Conservation (phyloP, 768 basidiomycete genomes). For the Naganishia kalamii region DNA sequence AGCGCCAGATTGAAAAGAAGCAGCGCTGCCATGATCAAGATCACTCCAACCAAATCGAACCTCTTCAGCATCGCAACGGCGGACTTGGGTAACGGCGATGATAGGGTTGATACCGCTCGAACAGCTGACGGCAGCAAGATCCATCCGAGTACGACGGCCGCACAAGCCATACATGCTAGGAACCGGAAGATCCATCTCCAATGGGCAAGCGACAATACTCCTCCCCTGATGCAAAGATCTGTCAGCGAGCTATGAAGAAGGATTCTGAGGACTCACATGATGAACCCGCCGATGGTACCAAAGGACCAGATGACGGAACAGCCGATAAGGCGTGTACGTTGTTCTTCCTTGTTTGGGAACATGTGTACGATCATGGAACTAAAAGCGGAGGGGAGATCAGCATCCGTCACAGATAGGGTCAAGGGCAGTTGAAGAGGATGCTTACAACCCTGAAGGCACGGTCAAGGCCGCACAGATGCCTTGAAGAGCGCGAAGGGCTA, state of each 20-base stretch:
- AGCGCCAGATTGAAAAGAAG: conserved; percentile 41
- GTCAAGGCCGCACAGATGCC: conserved; percentile 39
- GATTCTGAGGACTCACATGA: conserved; percentile 20
- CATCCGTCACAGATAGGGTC: background rate
- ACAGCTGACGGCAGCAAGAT: conserved; percentile 33
- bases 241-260: conserved; percentile 29
- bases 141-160: conserved; percentile 35
- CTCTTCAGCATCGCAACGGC: conserved; percentile 31
- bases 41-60: conserved; percentile 40
- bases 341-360: conserved; percentile 37
- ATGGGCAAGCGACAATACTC: conserved; percentile 37
- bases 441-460: conserved; percentile 39
- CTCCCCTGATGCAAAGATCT: conserved; percentile 37
- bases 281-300: background rate
- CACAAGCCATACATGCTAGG: conserved; percentile 34
- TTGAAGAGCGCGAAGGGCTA: conserved; percentile 39
- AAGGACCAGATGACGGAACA: conserved; percentile 25
- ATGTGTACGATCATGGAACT: conserved; percentile 28
- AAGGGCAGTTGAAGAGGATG: background rate
- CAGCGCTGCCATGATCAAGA: conserved; percentile 33
- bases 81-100: background rate
- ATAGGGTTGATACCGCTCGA: no score
- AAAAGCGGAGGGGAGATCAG: background rate
- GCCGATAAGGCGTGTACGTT: conserved; percentile 38
- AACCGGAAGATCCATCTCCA: conserved; percentile 46